Evolutionary conservation across 2,329 filamentous ascomycete species (phyloP).

Genomic region (Niveomyces coronatus): DNA sequence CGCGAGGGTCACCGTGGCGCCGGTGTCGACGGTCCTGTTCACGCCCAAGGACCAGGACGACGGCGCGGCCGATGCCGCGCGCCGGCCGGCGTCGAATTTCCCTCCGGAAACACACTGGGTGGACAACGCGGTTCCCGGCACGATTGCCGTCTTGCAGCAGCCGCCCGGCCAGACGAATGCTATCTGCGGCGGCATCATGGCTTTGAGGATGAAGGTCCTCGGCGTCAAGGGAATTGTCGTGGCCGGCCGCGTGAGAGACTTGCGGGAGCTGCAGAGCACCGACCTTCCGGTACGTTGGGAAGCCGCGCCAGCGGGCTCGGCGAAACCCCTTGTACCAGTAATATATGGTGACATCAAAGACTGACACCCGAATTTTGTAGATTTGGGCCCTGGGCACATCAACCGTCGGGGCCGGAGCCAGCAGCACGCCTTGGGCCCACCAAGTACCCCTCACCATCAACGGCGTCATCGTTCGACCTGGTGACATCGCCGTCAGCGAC

Average conservation of each 20-base stretch:
- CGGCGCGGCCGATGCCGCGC: conserved; percentile 13
- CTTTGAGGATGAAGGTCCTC: conserved; percentile 53
- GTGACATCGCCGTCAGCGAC: conserved; percentile 63
- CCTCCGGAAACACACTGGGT: conserved; percentile 55
- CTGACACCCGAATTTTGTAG: conserved; percentile 20
- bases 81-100: conserved; percentile 35
- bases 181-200: conserved; percentile 69
- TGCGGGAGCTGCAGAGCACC: conserved; percentile 46
- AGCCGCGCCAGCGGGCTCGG: too few relatives aligned
- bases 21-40: conserved; percentile 53
- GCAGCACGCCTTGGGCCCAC: conserved; percentile 45
- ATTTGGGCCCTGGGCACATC: conserved; percentile 48
- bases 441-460: conserved; percentile 34
- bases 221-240: conserved; percentile 54
- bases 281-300: conserved; percentile 44
- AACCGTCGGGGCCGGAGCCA: conserved; percentile 46
- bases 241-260: conserved; percentile 56
- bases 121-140: conserved; percentile 49
- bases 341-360: conserved; percentile 8
- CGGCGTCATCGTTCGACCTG: conserved; percentile 34
- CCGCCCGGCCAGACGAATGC: conserved; percentile 56
- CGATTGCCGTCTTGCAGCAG: conserved; percentile 57
- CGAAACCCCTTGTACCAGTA: too few relatives aligned
- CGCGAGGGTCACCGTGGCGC: conserved; percentile 33
- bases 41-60: conserved; percentile 39